phyloP scores from a whole-genome alignment of 768 basidiomycete species.

The Pisolithus microcarpus region DNA sequence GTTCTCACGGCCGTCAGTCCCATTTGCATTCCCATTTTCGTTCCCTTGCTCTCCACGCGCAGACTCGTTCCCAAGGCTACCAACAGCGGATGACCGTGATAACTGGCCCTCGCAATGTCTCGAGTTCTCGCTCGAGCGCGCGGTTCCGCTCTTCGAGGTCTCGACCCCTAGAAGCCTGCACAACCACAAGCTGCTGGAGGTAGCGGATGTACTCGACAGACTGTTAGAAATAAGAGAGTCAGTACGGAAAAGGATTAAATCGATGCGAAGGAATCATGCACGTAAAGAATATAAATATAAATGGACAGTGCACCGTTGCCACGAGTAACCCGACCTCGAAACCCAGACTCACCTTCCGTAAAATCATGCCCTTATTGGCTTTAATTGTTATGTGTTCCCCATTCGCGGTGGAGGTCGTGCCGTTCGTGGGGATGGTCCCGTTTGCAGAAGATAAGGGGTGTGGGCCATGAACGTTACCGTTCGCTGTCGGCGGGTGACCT shows the following conservation, averaged over 20 bases:
- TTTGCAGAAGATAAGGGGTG: conserved; percentile 12
- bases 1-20: neutral
- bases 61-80: neutral
- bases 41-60: neutral
- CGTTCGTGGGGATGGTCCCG: conserved; percentile 12
- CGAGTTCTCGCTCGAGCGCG: conserved; percentile 25
- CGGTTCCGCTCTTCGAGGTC: conserved; percentile 72
- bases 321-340: neutral
- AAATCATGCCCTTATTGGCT: conserved; percentile 92
- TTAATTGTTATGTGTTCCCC: conserved; percentile 53
- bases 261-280: conserved; percentile 41
- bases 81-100: neutral
- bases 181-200: conserved; percentile 78
- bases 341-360: conserved; percentile 52
- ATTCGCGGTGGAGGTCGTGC: conserved; percentile 1
- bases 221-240: conserved; percentile 14
- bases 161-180: conserved; percentile 69
- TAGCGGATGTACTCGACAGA: conserved; percentile 57
- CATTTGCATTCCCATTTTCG: neutral
- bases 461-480: conserved; percentile 3
- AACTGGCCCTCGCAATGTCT: conserved; percentile 17
- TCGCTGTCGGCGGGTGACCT: neutral
- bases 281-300: neutral
- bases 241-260: neutral
- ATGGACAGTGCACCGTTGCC: neutral